Evolutionary conservation across 2,329 filamentous ascomycete genomes (phyloP).

Genomic region (Venturia effusa): DNA sequence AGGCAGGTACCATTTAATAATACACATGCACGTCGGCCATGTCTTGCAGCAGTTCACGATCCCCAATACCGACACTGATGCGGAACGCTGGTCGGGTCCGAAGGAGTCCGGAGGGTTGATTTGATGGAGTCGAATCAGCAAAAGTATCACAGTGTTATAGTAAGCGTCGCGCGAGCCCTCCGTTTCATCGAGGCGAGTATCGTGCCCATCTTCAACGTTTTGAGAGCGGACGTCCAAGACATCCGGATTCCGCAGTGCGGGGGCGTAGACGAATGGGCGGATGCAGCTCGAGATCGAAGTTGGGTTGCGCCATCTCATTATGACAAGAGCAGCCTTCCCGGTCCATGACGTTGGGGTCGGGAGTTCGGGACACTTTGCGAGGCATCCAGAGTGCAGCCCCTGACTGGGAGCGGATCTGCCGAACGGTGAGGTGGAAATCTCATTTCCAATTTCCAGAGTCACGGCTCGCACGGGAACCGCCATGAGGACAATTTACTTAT

Average conservation of each 20-base stretch:
- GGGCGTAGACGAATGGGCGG: background rate
- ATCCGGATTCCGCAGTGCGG: background rate
- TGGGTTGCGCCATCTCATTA: background rate
- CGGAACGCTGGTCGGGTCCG: background rate
- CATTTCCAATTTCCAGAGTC: background rate
- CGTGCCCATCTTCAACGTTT: background rate
- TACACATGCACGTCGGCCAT: background rate
- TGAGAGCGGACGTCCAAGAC: background rate
- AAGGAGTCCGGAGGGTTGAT: background rate
- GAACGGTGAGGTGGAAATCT: background rate
- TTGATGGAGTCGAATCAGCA: background rate
- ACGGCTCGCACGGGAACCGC: background rate
- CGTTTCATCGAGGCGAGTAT: background rate
- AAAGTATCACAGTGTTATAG: background rate
- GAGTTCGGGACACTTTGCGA: background rate
- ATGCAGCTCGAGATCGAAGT: background rate
- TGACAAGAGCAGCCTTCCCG: background rate
- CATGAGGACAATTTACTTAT: background rate
- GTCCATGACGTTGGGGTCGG: constrained; percentile 4
- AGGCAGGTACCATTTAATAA: no score
- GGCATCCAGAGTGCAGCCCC: background rate
- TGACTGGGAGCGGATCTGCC: background rate
- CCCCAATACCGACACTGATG: no score
- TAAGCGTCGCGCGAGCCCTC: background rate
- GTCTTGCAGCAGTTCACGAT: background rate